A percentile compares a stretch with the other conserved stretches of the same genome.
Evolutionary conservation across 768 basidiomycete species (phyloP).

Genomic region (Psilocybe cyanescens): DNA sequence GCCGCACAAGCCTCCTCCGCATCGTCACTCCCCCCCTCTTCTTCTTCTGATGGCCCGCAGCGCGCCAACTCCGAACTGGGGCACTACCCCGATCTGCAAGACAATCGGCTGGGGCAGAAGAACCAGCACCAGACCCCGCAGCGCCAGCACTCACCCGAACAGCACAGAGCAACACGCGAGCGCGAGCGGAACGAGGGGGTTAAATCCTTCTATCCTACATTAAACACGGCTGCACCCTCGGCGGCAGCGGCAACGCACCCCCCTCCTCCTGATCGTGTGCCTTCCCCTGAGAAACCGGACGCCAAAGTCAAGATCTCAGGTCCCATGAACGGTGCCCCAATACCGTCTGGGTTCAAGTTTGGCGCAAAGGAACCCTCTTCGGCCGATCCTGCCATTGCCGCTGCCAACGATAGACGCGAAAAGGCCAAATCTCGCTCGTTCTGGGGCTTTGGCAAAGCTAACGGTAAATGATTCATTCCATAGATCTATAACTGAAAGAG

Average conservation of each 20-base stretch:
- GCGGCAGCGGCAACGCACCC: slow-evolving; percentile 37
- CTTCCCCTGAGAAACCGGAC: slow-evolving; percentile 60
- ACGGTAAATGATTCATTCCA: slow-evolving; percentile 37
- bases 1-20: slow-evolving; percentile 34
- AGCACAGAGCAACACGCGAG: slow-evolving; percentile 37
- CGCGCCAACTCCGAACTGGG: slow-evolving; percentile 84
- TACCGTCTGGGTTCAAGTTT: slow-evolving; percentile 91
- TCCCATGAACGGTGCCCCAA: slow-evolving; percentile 82
- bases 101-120: slow-evolving; percentile 29
- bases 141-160: slow-evolving; percentile 58
- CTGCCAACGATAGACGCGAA: slow-evolving; percentile 73
- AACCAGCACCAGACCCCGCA: slow-evolving; percentile 16
- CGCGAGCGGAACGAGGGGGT: slow-evolving; percentile 32
- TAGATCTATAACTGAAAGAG: background rate
- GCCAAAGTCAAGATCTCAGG: slow-evolving; percentile 87
- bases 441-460: slow-evolving; percentile 86
- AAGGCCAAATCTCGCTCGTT: slow-evolving; percentile 93
- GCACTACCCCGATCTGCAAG: slow-evolving; percentile 71
- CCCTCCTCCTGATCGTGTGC: slow-evolving; percentile 51
- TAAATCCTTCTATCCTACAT: slow-evolving; percentile 68
- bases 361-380: slow-evolving; percentile 69
- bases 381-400: slow-evolving; percentile 37
- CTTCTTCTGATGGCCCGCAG: slow-evolving; percentile 35
- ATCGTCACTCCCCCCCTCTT: slow-evolving; percentile 27
- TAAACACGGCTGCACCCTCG: slow-evolving; percentile 52